Evolutionary conservation across 2,329 filamentous ascomycete species (phyloP), one percentile per base, ranked within the genome.

Genomic region (Aspergillus udagawae): DNA sequence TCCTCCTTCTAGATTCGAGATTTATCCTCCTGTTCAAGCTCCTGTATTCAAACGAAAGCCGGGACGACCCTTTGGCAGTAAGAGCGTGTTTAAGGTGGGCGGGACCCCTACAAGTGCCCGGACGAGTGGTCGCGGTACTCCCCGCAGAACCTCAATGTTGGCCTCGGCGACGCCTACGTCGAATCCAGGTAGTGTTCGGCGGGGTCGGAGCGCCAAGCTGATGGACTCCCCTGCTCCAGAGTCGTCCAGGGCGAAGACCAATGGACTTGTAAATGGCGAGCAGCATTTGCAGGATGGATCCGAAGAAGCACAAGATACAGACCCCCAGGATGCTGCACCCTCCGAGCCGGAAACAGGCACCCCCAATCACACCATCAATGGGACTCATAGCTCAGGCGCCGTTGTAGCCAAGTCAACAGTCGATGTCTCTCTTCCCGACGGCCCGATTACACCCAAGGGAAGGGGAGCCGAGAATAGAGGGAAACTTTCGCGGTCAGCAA

Each of bases 1-100:
- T 41, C 75, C 75, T 6, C 73, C 75, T 4, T 74, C 73, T 58
- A 67, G 75, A 54, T 77, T 77, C 32, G 75, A 77, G 52, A 69
- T 77, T n/a, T 77, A 70, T 59, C 75, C 75, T 17, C 75, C 75
- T 3, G 67, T 77, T 21, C 75, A 75, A 60, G 65, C 69, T 4
- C 70, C 73, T 10, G 60, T 69, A 5, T 58, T 66, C 12, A 75
- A 74, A 61, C 66, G 70, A 52, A 72, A 70, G n/a, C 67, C 70
- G 25, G 75, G 74, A 44, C 73, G 75, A 32, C 74, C 75, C 4
- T 71, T 69, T 57, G 70, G 70, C 28, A 73, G 67, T 49, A 69
- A 67, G 53, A 68, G 65, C 45, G 52, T 60, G 12, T 63, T 65
- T 32, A 63, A 67, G 54, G 53, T 59, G 35, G 58, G 65, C 9